Evolutionary conservation across 2,329 filamentous ascomycete species (phyloP).

Genomic region (Fusarium brevicatenulatum): DNA sequence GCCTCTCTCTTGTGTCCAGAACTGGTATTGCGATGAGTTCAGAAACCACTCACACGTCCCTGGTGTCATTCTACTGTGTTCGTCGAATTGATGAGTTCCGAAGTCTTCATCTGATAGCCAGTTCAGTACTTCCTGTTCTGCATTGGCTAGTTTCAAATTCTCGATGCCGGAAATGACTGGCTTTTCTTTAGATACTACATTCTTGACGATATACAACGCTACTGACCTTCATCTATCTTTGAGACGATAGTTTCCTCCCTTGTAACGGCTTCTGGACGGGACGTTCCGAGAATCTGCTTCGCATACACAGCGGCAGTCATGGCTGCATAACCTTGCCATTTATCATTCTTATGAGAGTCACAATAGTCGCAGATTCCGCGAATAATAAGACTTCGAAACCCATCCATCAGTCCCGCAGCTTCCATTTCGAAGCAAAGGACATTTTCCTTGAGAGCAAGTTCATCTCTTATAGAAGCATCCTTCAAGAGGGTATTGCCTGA

Average conservation of each 20-base stretch:
- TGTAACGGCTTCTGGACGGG: rapidly evolving
- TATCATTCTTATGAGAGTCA: background rate
- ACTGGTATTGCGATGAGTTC: no score
- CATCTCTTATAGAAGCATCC: rapidly evolving
- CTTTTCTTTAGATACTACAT: no score
- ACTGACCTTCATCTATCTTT: rapidly evolving
- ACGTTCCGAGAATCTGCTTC: rapidly evolving
- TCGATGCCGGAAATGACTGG: no score
- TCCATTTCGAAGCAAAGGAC: background rate
- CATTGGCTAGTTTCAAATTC: no score
- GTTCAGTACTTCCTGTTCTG: no score
- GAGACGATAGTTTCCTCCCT: rapidly evolving
- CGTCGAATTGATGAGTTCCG: no score
- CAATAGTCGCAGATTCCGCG: background rate
- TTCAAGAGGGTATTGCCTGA: background rate
- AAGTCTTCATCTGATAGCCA: no score
- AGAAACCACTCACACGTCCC: no score
- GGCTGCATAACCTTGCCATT: background rate
- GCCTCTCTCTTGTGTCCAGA: no score
- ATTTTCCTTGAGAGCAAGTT: rapidly evolving
- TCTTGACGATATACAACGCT: no score
- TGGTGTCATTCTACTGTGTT: no score
- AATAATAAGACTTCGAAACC: background rate
- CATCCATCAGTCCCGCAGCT: background rate
- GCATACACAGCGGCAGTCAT: background rate